phyloP scores from a whole-genome alignment of 176 grass and related monocot genomes.

The Carex cristatella region DNA sequence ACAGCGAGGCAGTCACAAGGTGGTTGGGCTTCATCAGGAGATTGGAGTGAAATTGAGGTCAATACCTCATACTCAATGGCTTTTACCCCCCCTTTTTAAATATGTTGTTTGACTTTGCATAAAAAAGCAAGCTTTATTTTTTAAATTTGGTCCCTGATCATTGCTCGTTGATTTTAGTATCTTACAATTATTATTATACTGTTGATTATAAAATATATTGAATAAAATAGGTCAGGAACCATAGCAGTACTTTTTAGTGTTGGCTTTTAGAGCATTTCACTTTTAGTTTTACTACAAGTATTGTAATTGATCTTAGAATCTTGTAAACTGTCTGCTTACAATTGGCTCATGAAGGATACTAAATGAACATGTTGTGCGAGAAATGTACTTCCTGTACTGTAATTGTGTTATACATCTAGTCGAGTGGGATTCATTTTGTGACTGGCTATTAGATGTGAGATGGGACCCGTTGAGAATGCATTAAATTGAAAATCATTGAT shows the following conservation, averaged over 20 bases:
- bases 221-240: not conserved
- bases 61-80: constrained; percentile 8
- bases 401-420: not conserved
- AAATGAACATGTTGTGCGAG: not conserved
- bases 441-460: not conserved
- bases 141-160: not conserved
- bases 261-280: not conserved
- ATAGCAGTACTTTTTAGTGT: not conserved
- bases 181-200: not conserved
- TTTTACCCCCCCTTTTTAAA: not conserved
- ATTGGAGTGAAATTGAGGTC: constrained; percentile 94
- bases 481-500: not conserved
- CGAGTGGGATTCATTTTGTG: not conserved
- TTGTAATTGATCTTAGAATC: not conserved
- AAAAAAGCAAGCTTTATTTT: not conserved
- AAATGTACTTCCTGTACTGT: not conserved
- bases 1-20: constrained; percentile 64
- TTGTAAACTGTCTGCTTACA: not conserved
- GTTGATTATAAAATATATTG: not conserved
- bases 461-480: not conserved
- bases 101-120: not conserved
- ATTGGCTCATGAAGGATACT: constrained; percentile 4
- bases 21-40: constrained; percentile 53
- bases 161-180: not conserved
- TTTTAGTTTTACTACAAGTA: not conserved